Base-by-base conservation (phyloP, 1,284 basidiomycete genomes). In the Cutaneotrichosporon curvatum region DNA sequence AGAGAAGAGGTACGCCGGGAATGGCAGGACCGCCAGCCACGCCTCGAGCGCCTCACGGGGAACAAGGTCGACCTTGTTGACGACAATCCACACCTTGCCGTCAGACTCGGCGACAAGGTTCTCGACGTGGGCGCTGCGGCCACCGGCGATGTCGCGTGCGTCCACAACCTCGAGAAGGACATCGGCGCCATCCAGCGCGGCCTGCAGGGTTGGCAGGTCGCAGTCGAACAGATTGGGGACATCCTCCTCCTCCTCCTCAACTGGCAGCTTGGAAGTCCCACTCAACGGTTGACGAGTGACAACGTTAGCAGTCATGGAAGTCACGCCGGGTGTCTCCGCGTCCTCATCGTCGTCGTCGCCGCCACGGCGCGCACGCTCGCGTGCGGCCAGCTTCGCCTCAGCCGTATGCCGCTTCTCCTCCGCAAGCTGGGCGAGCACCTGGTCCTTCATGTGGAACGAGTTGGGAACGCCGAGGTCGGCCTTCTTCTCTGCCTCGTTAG, bases 391-490 rank as follows among this genome's bases (percentile, higher is more conserved):
- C 35, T 37, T 43, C 18, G 40, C 49, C 45, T 51, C 41, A 18
- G 3, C 28, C 3, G 88, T 85, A 53, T 76, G 70, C 61, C 84
- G 77, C 54, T 87, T 80, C 65, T 87, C 79, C 57, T 86, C 85
- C 37, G 82, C 83, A 35, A 91, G 79, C 66, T 98, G 94, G 14
- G 89, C 89, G 35, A 98, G 77, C 49, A 98, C 84, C 72, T 94
- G 84, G 67, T 96, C 94, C 76, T 97, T 98, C 79, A 85, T 95
- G 4, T 92, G 94, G 75, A 92, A 95, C 53, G 82, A 84, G 73
- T 87, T 95, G n/a, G 94, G 94, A 52, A 98, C 94, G 39, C 95
- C 95, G 21, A 86, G 88, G 67, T 98, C 94, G 68, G 83, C 78
- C 78, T 88, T 71, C 76, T 81, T 68, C 78, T 82, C 76, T 86